Evolutionary conservation across 1,139 yeast species (phyloP).

Genomic region (Debaryomycetaceae sp.): DNA sequence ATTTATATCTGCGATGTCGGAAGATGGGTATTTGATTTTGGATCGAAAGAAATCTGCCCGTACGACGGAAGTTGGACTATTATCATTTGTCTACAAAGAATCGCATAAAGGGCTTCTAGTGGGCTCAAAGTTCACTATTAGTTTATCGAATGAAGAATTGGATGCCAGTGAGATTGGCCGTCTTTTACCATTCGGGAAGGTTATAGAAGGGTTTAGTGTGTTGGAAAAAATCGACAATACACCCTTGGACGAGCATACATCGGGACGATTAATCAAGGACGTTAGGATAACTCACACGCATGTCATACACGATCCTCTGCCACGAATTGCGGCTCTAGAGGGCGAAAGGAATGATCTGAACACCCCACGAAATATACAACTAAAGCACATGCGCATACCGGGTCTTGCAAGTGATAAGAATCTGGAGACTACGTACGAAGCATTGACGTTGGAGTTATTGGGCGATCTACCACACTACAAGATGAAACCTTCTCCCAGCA

Average conservation of each 20-base stretch:
- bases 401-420: slow-evolving; percentile 4
- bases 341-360: background rate
- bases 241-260: slow-evolving; percentile 27
- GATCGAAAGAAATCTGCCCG: background rate
- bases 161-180: slow-evolving; percentile 6
- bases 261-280: slow-evolving; percentile 42
- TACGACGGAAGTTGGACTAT: slow-evolving; percentile 20
- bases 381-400: slow-evolving; percentile 10
- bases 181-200: slow-evolving; percentile 44
- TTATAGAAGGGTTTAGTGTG: slow-evolving; percentile 50
- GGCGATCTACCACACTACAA: slow-evolving; percentile 64
- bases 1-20: background rate
- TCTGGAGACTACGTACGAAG: slow-evolving; percentile 20
- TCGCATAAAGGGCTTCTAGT: slow-evolving; percentile 8
- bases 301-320: slow-evolving; percentile 55
- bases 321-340: slow-evolving; percentile 18
- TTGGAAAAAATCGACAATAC: slow-evolving; percentile 42
- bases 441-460: slow-evolving; percentile 58
- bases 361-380: slow-evolving; percentile 10
- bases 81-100: slow-evolving; percentile 28
- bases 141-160: slow-evolving; percentile 15
- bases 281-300: slow-evolving; percentile 51
- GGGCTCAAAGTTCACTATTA: slow-evolving; percentile 27
- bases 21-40: slow-evolving; percentile 4
- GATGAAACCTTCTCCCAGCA: slow-evolving; percentile 58